phyloP scores from a whole-genome alignment of 495 filamentous ascomycete species.

The Lasiosphaeria ovina region DNA sequence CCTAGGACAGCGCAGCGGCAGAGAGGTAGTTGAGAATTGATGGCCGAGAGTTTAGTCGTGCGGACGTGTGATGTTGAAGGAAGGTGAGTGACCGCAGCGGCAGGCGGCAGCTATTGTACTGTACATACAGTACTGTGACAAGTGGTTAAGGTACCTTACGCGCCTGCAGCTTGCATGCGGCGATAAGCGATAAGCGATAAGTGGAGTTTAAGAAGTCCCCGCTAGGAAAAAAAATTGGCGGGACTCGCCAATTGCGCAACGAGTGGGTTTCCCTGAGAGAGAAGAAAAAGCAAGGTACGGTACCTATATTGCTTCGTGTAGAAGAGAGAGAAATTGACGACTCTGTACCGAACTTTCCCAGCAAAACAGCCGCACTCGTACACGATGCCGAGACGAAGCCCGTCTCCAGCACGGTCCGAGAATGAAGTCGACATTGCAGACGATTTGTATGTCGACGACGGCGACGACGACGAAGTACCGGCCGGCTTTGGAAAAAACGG shows the following conservation, averaged over 20 bases:
- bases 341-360: background rate
- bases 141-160: background rate
- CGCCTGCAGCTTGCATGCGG: background rate
- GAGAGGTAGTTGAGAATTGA: background rate
- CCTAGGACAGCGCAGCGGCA: too few relatives aligned
- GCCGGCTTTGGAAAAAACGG: conserved; percentile 1
- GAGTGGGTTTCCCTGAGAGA: background rate
- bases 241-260: background rate
- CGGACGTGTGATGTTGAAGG: background rate
- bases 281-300: background rate
- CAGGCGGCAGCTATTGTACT: background rate
- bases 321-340: background rate
- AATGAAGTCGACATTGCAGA: conserved; percentile 87
- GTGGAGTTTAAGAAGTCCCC: conserved; percentile 13
- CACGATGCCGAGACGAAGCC: conserved; percentile 40
- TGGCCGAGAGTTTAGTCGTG: background rate
- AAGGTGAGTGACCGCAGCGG: background rate
- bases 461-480: conserved; percentile 35
- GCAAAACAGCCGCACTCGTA: background rate
- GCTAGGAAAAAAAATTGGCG: conserved; percentile 23
- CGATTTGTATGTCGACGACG: conserved; percentile 63
- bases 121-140: background rate
- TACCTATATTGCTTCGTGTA: background rate
- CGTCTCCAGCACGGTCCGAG: conserved; percentile 84
- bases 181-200: conserved; percentile 25